Evolutionary conservation across 1,139 yeast species (phyloP).

Genomic region (Candida labiduridarum): DNA sequence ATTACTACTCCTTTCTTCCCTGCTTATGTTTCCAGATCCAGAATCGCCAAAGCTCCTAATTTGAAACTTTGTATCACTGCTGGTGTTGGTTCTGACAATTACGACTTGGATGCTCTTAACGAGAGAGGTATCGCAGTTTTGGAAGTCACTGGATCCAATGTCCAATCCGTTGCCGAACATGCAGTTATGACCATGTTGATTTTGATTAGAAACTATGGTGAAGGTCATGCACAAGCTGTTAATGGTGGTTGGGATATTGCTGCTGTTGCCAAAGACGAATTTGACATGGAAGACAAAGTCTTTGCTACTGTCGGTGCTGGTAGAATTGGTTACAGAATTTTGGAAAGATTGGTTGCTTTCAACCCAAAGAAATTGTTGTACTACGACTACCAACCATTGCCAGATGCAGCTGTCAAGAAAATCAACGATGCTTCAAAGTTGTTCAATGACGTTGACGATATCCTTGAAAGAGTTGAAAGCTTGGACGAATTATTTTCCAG

Average conservation of each 20-base stretch:
- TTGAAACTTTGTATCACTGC: slow-evolving; percentile 76
- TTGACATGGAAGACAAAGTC: slow-evolving; percentile 53
- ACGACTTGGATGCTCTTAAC: slow-evolving; percentile 53
- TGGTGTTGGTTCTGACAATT: slow-evolving; percentile 59
- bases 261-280: slow-evolving; percentile 70
- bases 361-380: slow-evolving; percentile 73
- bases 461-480: slow-evolving; percentile 60
- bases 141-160: slow-evolving; percentile 83
- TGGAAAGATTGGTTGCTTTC: slow-evolving; percentile 73
- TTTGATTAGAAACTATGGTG: slow-evolving; percentile 74
- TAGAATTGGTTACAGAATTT: slow-evolving; percentile 75
- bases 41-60: slow-evolving; percentile 49
- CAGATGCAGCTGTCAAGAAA: slow-evolving; percentile 57
- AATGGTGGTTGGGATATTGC: slow-evolving; percentile 76
- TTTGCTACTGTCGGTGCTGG: slow-evolving; percentile 75
- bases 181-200: slow-evolving; percentile 72
- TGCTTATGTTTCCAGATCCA: slow-evolving; percentile 66
- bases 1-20: slow-evolving; percentile 86
- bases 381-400: slow-evolving; percentile 73
- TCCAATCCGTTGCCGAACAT: slow-evolving; percentile 62
- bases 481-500: slow-evolving; percentile 68
- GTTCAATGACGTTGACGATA: slow-evolving; percentile 37
- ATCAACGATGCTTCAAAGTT: slow-evolving; percentile 41
- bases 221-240: slow-evolving; percentile 70
- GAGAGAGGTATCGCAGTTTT: slow-evolving; percentile 62